Percentiles rank a stretch among this genome's conserved stretches.
Evolutionary conservation across 495 filamentous ascomycete genomes (phyloP).

Genomic region (Penicillium ochrochloron): DNA sequence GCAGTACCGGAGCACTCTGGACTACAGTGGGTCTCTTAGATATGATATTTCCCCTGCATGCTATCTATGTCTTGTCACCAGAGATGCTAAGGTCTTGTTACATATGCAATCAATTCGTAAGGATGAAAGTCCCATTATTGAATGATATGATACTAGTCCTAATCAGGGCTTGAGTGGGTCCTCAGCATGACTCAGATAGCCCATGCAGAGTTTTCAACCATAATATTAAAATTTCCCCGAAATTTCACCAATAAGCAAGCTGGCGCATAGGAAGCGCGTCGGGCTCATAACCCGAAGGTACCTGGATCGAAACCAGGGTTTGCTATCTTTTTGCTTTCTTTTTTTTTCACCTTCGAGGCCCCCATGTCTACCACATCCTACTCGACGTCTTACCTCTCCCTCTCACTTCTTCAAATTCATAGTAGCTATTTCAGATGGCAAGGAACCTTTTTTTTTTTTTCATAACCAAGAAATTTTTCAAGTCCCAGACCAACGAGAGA

Average conservation of each 20-base stretch:
- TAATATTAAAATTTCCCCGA: background rate
- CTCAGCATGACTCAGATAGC: background rate
- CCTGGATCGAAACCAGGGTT: slow-evolving; percentile 16
- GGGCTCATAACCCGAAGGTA: slow-evolving; percentile 16
- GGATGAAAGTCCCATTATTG: background rate
- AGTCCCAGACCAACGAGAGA: background rate
- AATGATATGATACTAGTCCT: background rate
- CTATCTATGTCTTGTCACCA: no score
- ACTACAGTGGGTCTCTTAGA: no score
- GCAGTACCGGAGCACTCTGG: no score
- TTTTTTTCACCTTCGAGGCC: background rate
- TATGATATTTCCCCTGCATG: no score
- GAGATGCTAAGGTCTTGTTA: no score
- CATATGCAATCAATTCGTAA: no score
- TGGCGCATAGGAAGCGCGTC: slow-evolving; percentile 15
- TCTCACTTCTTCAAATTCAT: background rate
- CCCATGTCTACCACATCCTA: background rate
- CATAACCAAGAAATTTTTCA: background rate
- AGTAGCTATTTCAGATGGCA: no score
- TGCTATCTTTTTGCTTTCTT: slow-evolving; percentile 1
- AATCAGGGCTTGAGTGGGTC: background rate
- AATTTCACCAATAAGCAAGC: slow-evolving; percentile 3
- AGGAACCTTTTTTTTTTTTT: background rate
- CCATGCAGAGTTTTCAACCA: background rate
- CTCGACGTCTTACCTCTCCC: background rate